Conservation (phyloP, 2,329 filamentous ascomycete genomes). For the Colletotrichum acutatum region DNA sequence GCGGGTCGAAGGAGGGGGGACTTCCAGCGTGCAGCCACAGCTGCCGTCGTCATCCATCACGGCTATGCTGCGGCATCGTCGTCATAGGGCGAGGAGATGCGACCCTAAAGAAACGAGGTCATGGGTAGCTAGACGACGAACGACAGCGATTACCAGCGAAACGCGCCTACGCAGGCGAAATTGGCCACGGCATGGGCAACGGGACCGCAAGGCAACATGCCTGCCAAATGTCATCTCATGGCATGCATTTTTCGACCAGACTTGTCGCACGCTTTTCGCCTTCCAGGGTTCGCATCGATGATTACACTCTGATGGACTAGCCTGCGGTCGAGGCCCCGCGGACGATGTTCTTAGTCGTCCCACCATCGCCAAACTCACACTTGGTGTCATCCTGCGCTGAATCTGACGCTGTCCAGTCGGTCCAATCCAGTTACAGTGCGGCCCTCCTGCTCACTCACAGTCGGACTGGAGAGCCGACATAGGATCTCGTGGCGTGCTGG, state of each 20-base stretch:
- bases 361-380: slow-evolving; percentile 20
- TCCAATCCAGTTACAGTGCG: slow-evolving; percentile 10
- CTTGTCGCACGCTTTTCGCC: not conserved
- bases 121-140: slow-evolving; percentile 1
- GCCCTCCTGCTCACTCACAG: not conserved
- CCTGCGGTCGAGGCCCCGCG: slow-evolving; percentile 19
- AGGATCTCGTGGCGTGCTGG: slow-evolving; percentile 15
- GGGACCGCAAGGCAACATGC: slow-evolving; percentile 13
- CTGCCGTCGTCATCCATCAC: slow-evolving; percentile 29
- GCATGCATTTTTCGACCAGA: slow-evolving; percentile 1
- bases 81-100: slow-evolving; percentile 14
- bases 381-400: slow-evolving; percentile 16
- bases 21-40: slow-evolving; percentile 16
- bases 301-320: slow-evolving; percentile 6
- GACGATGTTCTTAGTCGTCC: slow-evolving; percentile 14
- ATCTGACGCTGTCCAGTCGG: slow-evolving; percentile 7
- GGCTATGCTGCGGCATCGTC: slow-evolving; percentile 16
- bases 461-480: slow-evolving; percentile 11
- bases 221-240: slow-evolving; percentile 23
- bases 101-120: slow-evolving; percentile 1
- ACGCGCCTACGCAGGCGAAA: slow-evolving; percentile 7
- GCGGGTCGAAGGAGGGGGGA: not conserved
- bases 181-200: not conserved
- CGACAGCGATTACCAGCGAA: not conserved
- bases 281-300: slow-evolving; percentile 1